Base-by-base conservation (phyloP, 345 rosid species). In the Pugionium dolabratum region DNA sequence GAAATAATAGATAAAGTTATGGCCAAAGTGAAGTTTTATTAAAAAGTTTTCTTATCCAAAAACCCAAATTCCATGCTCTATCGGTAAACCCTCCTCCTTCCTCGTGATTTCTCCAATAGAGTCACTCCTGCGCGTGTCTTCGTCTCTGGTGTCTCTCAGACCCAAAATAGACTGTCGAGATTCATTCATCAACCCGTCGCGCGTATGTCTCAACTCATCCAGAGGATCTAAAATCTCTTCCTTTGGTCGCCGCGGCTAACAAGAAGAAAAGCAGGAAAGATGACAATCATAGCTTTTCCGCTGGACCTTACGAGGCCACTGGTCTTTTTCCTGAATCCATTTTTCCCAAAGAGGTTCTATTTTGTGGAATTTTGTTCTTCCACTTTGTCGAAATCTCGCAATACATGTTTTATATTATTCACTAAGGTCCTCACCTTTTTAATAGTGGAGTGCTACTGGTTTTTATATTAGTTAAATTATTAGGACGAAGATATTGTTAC, bases 261-360 rank as follows among this genome's bases (percentile, higher is more conserved):
- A 70, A 64, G 54, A 81, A 79, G 47, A 75, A 65, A 59, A 78
- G 77, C 61, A 68, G 54, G 62, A 87, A 76, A 30, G 80, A 77
- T 40, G 91, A 89, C 59, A 64, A 57, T 25, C 90, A 89, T 42
- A 79, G 80, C 82, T 88, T 84, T 48, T 68, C 80, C 1, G 51
- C 81, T 54, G 76, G 69, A 62, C 75, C 84, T 58, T 95, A 83
- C 27, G 98, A 87, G 50, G 75, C 84, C 66, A 78, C 81, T 47
- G 89, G 90, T n/a, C 80, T 79, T 33, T 92, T 87, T 67, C 98
- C 98, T 26, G 98, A 92, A 82, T 85, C 95, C 7, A 81, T 92
- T 6, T 78, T 92, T 45, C 95, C 89, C 64, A 87, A 89, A 79
- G 78, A 89, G 89, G 98, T 86, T 26, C 34, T 5, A 25, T n/a